Conservation (phyloP, 129 eudicot genomes). For the Helianthus annuus region DNA sequence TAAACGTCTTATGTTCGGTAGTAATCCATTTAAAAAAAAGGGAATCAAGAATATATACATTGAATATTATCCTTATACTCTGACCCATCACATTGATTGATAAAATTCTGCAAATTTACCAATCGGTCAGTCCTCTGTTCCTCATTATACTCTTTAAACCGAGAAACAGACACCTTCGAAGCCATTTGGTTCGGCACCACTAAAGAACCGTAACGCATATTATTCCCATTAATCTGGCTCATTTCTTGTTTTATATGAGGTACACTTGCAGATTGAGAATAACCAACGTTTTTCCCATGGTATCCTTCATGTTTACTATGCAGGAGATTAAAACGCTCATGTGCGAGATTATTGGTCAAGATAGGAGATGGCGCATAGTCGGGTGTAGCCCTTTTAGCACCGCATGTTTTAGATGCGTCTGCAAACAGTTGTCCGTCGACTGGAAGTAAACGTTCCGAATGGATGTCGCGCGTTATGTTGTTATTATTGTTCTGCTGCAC, state of each 20-base stretch:
- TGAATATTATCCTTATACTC: constrained; percentile 44
- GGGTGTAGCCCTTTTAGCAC: constrained; percentile 56
- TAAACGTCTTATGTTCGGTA: background rate
- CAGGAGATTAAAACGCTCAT: constrained; percentile 44
- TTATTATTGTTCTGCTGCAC: constrained; percentile 60
- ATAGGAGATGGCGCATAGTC: constrained; percentile 44
- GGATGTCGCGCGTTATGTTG: constrained; percentile 29
- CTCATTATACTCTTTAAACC: constrained; percentile 4
- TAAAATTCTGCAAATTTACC: constrained; percentile 54
- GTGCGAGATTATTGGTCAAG: constrained; percentile 40
- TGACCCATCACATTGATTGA: constrained; percentile 60
- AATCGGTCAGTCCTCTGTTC: constrained; percentile 54
- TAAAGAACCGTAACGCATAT: constrained; percentile 31
- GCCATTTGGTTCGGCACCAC: constrained; percentile 35
- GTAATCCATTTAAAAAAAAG: background rate
- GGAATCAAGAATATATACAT: constrained; percentile 29
- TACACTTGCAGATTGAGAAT: constrained; percentile 26
- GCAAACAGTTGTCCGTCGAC: constrained; percentile 34
- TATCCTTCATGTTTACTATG: constrained; percentile 55
- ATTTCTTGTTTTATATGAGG: constrained; percentile 28
- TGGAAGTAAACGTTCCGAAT: constrained; percentile 36
- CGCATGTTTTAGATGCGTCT: constrained; percentile 49
- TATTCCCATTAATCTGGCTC: constrained; percentile 35
- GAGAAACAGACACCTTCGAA: constrained; percentile 30
- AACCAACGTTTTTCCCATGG: constrained; percentile 38